Conservation (phyloP, 768 basidiomycete species). For the Galerina marginata region DNA sequence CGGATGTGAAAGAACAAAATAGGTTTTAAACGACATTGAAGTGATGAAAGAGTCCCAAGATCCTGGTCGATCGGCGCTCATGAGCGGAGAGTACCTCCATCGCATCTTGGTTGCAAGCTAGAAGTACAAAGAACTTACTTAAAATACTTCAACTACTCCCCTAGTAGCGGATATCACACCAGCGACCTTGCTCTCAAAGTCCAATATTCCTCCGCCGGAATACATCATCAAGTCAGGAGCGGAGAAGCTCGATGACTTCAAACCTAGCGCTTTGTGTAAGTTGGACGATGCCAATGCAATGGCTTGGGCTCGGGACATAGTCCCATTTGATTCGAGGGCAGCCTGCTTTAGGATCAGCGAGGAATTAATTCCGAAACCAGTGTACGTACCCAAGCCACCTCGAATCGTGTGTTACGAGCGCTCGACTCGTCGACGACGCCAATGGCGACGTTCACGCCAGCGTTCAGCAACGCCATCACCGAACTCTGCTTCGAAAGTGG, state of each 20-base stretch:
- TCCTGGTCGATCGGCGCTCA: neutral
- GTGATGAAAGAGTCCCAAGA: too few relatives aligned
- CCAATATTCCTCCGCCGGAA: slow-evolving; percentile 43
- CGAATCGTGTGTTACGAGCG: slow-evolving; percentile 74
- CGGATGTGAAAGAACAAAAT: too few relatives aligned
- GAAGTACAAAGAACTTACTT: neutral
- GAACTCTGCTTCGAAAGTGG: slow-evolving; percentile 65
- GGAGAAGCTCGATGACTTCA: slow-evolving; percentile 19
- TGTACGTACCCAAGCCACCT: slow-evolving; percentile 56
- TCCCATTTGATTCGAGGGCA: slow-evolving; percentile 40
- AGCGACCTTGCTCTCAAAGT: slow-evolving; percentile 50
- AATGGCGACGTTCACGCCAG: slow-evolving; percentile 68
- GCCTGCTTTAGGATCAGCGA: slow-evolving; percentile 17
- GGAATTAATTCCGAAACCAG: neutral
- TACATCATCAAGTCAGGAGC: slow-evolving; percentile 46
- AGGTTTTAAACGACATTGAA: too few relatives aligned
- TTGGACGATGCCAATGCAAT: slow-evolving; percentile 48
- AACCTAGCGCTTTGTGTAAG: slow-evolving; percentile 48
- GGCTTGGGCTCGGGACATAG: slow-evolving; percentile 43
- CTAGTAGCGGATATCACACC: slow-evolving; percentile 44
- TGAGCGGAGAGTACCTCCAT: neutral
- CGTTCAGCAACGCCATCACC: slow-evolving; percentile 55
- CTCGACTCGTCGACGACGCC: slow-evolving; percentile 64
- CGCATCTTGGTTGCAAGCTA: neutral
- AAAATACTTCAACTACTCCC: slow-evolving; percentile 43